A percentile compares a stretch with the other conserved stretches of the same genome.
These are phyloP conservation scores for Trichosporon coremiiforme DNA, from an alignment of 1,284 basidiomycete species.

Conservation along the genomic window DNA sequence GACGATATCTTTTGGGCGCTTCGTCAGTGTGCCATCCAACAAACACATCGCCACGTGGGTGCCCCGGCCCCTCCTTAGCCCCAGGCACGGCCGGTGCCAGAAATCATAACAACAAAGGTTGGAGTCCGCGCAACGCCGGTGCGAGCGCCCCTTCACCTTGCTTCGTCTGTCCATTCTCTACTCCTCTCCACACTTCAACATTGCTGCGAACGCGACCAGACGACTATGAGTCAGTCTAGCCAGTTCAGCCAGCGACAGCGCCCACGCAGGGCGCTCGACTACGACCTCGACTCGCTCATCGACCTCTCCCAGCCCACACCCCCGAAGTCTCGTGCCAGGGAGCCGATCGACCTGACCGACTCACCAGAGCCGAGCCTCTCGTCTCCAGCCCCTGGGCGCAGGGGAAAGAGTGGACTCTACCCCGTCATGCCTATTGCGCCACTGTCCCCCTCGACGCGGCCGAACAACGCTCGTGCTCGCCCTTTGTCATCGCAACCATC, in stretches of 20 bases:
- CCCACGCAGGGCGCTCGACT: background rate
- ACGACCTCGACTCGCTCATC: background rate
- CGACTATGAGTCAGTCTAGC: slow-evolving; percentile 17
- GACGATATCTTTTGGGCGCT: background rate
- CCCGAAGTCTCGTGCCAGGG: background rate
- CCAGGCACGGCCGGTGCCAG: slow-evolving; percentile 1
- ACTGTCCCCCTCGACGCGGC: slow-evolving; percentile 14
- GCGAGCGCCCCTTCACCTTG: background rate
- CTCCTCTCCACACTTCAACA: background rate
- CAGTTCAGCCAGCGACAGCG: slow-evolving; percentile 10
- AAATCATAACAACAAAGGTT: slow-evolving; percentile 15
- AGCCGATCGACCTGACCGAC: slow-evolving; percentile 10
- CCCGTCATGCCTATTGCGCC: background rate
- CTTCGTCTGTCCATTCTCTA: background rate
- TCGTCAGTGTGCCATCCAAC: background rate
- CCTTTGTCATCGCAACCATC: slow-evolving; percentile 17
- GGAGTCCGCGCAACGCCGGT: background rate
- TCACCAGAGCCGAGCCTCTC: background rate
- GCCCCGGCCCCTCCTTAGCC: background rate
- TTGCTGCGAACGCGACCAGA: background rate
- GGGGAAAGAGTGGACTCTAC: background rate
- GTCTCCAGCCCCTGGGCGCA: background rate
- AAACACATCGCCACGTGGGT: background rate
- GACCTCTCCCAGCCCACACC: slow-evolving; percentile 9
- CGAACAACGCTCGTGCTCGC: slow-evolving; percentile 1